These are phyloP conservation scores for Fusarium secorum DNA, from an alignment of 2,329 filamentous ascomycete species.

Conservation along the genomic window DNA sequence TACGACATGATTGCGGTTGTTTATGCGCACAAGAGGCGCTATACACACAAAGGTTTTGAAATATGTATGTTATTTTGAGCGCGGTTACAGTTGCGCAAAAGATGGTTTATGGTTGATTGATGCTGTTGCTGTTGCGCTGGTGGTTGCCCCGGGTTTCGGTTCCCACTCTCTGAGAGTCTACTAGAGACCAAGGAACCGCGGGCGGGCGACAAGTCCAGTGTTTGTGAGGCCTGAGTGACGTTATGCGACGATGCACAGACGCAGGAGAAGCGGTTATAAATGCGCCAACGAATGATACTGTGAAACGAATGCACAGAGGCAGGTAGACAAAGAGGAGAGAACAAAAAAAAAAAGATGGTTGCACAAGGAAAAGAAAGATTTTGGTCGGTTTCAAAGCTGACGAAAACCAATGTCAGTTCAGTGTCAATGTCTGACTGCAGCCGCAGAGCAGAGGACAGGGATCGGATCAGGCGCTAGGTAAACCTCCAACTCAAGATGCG, in stretches of 20 bases:
- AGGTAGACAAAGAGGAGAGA: background rate
- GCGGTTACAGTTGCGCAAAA: slow-evolving; percentile 13
- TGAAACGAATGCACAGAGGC: slow-evolving; percentile 14
- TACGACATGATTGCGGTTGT: slow-evolving; percentile 67
- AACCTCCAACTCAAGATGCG: background rate
- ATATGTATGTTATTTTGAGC: background rate
- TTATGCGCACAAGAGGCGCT: slow-evolving; percentile 39
- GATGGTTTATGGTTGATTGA: background rate
- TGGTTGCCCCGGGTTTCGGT: slow-evolving; percentile 40
- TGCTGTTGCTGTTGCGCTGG: slow-evolving; percentile 3
- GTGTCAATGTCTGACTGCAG: slow-evolving; percentile 15
- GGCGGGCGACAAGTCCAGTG: background rate
- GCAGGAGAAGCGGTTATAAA: background rate
- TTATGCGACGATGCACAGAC: slow-evolving; percentile 12
- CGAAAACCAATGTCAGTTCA: slow-evolving; percentile 29
- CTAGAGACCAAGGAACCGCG: slow-evolving; percentile 10
- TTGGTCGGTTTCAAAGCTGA: slow-evolving; percentile 38
- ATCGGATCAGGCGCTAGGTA: slow-evolving; percentile 16
- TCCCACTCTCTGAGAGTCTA: background rate
- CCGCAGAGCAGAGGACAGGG: slow-evolving; percentile 14
- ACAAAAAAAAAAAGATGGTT: slow-evolving; percentile 1
- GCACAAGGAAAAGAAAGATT: slow-evolving; percentile 22
- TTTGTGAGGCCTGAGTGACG: slow-evolving; percentile 17
- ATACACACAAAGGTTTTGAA: background rate
- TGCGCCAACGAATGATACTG: background rate